Evolutionary conservation across 2,329 filamentous ascomycete species (phyloP), one percentile per base, ranked within the genome.

Genomic region (Epichloe sylvatica): DNA sequence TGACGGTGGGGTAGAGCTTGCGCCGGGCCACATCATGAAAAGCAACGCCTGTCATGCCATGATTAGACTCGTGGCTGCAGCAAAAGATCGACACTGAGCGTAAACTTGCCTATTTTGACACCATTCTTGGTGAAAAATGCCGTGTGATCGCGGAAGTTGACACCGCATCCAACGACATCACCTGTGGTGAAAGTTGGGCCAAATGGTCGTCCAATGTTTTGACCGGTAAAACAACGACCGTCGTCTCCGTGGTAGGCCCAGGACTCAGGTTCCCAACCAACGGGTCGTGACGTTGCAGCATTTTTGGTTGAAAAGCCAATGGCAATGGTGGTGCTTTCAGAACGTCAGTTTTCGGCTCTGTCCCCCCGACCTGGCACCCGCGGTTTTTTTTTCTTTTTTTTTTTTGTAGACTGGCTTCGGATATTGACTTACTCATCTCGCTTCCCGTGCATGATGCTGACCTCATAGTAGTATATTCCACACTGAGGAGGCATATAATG

Each of bases 391-490:
- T 41, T 7, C 2, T 25, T 2, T 7, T 13, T 7, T 7, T 25
- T 7, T 25, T 13, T 9, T 23, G 9, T 3, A 19, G 1, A 12
- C 37, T 17, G 30, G 25, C 41, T 13, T 23, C 4, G 23, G 15
- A n/a, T 8, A 12, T 49, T 40, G 9, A 73, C 76, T 49, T 68
- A 80, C 75, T 80, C 77, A 41, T 78, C 74, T 54, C 68, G 67
- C 59, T 73, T 76, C 47, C 68, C 71, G 15, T 70, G 67, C 25
- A 76, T 51, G 45, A 80, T 70, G 15, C 67, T 67, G 23, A 84
- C 74, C 63, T 98, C 92, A 61, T 81, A 98, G 64, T 98, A 98
- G 66, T 95, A 98, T 52, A 98, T 83, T 2, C 92, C 92, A 56
- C 86, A 92, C 60, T 94, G 84, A 36, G 81, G 75, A 4, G 92